These are phyloP conservation scores for Thalassiosira ordinaria DNA, from an alignment of 352 stramenopile species.

Conservation along the genomic window DNA sequence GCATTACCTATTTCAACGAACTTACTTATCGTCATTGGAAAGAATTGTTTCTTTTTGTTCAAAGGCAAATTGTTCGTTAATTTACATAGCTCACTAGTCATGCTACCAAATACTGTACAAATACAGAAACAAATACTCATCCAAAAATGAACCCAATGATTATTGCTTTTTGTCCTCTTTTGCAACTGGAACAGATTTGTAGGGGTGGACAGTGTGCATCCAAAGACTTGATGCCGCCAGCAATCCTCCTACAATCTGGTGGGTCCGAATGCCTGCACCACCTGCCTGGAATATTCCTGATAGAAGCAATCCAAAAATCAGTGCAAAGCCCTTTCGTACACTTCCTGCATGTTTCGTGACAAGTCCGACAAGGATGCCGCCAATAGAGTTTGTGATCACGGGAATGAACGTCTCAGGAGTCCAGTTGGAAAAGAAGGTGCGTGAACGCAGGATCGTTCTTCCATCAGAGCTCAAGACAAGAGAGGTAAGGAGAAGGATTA, in stretches of 20 bases:
- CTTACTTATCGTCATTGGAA: too few species aligned
- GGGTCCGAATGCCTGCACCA: conserved; percentile 39
- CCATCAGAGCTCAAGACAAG: conserved; percentile 51
- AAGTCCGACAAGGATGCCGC: conserved; percentile 77
- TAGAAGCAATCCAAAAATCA: conserved; percentile 78
- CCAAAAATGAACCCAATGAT: too few species aligned
- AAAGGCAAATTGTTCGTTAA: too few species aligned
- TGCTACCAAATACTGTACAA: conserved; percentile 7
- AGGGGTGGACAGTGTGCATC: conserved; percentile 58
- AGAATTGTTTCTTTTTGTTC: too few species aligned
- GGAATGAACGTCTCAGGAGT: conserved; percentile 67
- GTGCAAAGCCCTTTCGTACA: conserved; percentile 74
- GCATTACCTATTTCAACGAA: too few species aligned
- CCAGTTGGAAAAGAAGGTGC: conserved; percentile 62
- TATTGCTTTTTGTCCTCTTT: background rate
- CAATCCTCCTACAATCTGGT: conserved; percentile 58
- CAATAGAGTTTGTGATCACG: conserved; percentile 66
- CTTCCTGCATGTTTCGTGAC: conserved; percentile 79
- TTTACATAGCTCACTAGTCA: too few species aligned
- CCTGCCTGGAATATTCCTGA: conserved; percentile 66
- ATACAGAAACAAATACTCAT: background rate
- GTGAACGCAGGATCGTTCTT: conserved; percentile 30
- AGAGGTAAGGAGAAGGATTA: conserved; percentile 39
- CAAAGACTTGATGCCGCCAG: conserved; percentile 64
- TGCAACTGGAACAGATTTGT: conserved; percentile 18